Percentiles rank a stretch among this genome's conserved stretches.
Evolutionary conservation across 176 grass and related monocot genomes (phyloP).

Genomic region (Chloris gayana): DNA sequence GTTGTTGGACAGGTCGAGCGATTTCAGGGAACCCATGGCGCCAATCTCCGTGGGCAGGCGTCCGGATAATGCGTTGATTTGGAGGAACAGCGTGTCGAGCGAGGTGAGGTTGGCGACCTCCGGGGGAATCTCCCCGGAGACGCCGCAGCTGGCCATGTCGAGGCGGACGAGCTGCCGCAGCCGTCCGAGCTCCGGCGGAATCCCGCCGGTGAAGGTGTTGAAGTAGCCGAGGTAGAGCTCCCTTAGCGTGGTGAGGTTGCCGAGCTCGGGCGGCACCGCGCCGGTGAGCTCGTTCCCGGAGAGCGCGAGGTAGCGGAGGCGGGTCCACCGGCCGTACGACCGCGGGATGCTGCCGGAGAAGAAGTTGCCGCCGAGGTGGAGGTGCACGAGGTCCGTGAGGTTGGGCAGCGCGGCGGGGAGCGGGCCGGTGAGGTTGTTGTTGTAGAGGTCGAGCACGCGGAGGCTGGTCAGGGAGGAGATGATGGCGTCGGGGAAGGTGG

Average conservation of each 20-base stretch:
- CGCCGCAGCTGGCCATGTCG: slow-evolving; percentile 82
- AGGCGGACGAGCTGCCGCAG: slow-evolving; percentile 64
- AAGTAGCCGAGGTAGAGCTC: slow-evolving; percentile 91
- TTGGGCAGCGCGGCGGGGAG: slow-evolving; percentile 57
- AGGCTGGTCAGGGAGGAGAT: slow-evolving; percentile 49
- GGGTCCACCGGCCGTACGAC: slow-evolving; percentile 70
- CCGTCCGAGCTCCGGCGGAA: slow-evolving; percentile 72
- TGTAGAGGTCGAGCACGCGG: slow-evolving; percentile 84
- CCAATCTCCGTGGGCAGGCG: slow-evolving; percentile 66
- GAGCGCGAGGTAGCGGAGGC: slow-evolving; percentile 75
- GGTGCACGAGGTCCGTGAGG: slow-evolving; percentile 63
- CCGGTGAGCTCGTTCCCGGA: slow-evolving; percentile 92
- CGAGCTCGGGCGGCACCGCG: slow-evolving; percentile 65
- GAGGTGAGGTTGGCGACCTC: slow-evolving; percentile 60
- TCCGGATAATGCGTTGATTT: slow-evolving; percentile 68
- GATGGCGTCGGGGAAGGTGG: slow-evolving; percentile 58
- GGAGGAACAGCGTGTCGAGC: slow-evolving; percentile 93
- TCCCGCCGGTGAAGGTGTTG: slow-evolving; percentile 76
- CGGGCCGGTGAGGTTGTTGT: slow-evolving; percentile 87
- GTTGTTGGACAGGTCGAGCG: slow-evolving; percentile 94
- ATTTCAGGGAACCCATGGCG: slow-evolving; percentile 66
- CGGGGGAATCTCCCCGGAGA: slow-evolving; percentile 67
- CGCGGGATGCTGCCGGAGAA: slow-evolving; percentile 73
- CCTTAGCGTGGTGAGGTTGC: slow-evolving; percentile 62
- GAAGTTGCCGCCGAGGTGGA: slow-evolving; percentile 94